Evolutionary conservation across 1,284 basidiomycete genomes (phyloP).

Genomic region (Moniliophthora roreri): DNA sequence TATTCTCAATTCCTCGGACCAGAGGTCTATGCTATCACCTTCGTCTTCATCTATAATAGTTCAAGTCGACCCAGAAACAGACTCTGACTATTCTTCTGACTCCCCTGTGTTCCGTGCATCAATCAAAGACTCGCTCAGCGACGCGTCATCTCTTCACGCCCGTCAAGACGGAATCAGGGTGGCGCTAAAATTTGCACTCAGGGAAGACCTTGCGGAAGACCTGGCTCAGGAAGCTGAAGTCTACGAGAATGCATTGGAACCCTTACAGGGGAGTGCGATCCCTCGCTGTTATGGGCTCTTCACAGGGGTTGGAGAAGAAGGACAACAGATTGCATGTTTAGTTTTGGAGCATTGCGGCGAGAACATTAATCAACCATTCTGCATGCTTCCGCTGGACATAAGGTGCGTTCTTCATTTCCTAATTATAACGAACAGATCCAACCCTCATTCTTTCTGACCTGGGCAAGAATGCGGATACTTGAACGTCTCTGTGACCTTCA

Average conservation of each 20-base stretch:
- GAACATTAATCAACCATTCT: conserved; percentile 28
- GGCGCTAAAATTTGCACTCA: conserved; percentile 37
- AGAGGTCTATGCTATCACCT: conserved; percentile 8
- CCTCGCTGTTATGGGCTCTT: conserved; percentile 35
- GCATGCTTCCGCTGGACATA: conserved; percentile 25
- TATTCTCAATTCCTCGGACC: conserved; percentile 20
- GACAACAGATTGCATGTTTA: conserved; percentile 32
- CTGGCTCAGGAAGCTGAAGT: conserved; percentile 31
- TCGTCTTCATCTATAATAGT: conserved; percentile 18
- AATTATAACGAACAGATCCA: not conserved
- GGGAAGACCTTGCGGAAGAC: conserved; percentile 32
- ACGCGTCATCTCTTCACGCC: not conserved
- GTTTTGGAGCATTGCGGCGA: conserved; percentile 36
- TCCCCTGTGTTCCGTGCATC: conserved; percentile 35
- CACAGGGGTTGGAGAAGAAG: conserved; percentile 27
- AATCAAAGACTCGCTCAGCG: conserved; percentile 14
- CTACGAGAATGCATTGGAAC: conserved; percentile 28
- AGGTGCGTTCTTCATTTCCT: conserved; percentile 24
- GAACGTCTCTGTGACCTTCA: conserved; percentile 32
- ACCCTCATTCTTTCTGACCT: conserved; percentile 9
- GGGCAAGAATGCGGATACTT: conserved; percentile 29
- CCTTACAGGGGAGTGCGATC: conserved; percentile 29
- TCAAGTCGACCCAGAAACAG: conserved; percentile 28
- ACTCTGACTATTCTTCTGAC: conserved; percentile 34
- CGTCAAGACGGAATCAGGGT: not conserved